These are phyloP conservation scores for Neocatenulostroma microsporum DNA, from an alignment of 2,329 filamentous ascomycete species.

Conservation along the genomic window DNA sequence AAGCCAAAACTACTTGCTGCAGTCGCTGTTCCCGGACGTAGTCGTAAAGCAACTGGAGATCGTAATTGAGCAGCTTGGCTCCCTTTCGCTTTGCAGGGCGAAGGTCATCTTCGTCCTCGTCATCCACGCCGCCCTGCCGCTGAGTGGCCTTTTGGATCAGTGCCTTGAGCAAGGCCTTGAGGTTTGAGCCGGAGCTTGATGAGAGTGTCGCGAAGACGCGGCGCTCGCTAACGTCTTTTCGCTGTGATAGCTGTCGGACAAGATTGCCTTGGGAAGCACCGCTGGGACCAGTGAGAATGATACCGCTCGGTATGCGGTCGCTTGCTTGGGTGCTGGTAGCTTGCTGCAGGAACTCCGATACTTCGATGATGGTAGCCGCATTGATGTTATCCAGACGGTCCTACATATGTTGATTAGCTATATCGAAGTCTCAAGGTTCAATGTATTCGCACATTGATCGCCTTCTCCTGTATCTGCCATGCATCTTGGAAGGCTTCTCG, in stretches of 20 bases:
- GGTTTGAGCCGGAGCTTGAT: conserved; percentile 62
- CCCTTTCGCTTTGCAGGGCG: conserved; percentile 21
- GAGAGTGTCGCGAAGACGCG: conserved; percentile 58
- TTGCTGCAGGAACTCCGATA: conserved; percentile 33
- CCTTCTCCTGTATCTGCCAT: conserved; percentile 57
- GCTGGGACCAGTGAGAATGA: conserved; percentile 57
- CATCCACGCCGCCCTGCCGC: conserved; percentile 30
- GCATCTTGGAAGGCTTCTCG: conserved; percentile 53
- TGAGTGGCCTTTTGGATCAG: conserved; percentile 60
- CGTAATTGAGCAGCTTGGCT: conserved; percentile 64
- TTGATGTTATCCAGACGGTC: conserved; percentile 33
- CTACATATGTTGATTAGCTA: conserved; percentile 3
- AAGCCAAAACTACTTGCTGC: conserved; percentile 59
- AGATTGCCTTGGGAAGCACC: conserved; percentile 66
- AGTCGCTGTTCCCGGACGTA: conserved; percentile 49
- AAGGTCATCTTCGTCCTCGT: conserved; percentile 50
- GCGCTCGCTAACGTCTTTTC: conserved; percentile 29
- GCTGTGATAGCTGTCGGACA: conserved; percentile 58
- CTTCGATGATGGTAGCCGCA: conserved; percentile 31
- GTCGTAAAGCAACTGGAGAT: conserved; percentile 61
- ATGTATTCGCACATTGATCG: conserved; percentile 48
- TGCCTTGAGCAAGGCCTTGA: conserved; percentile 65
- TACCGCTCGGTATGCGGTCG: conserved; percentile 12
- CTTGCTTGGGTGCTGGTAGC: conserved; percentile 13
- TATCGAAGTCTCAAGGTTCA: not conserved